Conservation (phyloP, 352 stramenopile genomes). For the Elongisporangium undulatum region DNA sequence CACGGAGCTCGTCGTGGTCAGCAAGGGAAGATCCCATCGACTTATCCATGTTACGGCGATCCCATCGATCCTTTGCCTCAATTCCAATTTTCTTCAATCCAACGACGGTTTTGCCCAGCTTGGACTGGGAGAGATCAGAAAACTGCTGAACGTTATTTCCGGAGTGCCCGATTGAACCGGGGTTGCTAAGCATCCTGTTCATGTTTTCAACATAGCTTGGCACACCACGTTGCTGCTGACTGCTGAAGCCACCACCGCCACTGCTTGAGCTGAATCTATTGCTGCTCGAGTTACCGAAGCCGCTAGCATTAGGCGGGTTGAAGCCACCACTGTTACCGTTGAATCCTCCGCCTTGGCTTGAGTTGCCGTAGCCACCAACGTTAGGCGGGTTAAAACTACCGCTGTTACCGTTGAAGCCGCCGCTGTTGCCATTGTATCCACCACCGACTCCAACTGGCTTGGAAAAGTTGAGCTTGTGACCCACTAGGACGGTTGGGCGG, state of each 20-base stretch:
- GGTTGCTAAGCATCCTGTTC: conserved; percentile 52
- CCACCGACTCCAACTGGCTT: conserved; percentile 56
- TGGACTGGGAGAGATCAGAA: conserved; percentile 35
- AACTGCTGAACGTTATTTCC: conserved; percentile 48
- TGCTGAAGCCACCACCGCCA: conserved; percentile 13
- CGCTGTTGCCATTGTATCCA: conserved; percentile 17
- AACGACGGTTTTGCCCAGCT: conserved; percentile 72
- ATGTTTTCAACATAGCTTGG: conserved; percentile 52
- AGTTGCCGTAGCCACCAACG: conserved; percentile 13
- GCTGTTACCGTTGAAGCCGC: conserved; percentile 10
- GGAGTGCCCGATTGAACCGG: conserved; percentile 36
- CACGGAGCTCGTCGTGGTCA: conserved; percentile 80
- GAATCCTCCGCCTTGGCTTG: conserved; percentile 6
- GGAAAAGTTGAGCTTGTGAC: conserved; percentile 70
- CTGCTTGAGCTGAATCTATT: conserved; percentile 6
- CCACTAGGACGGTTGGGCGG: conserved; percentile 78
- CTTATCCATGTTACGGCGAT: conserved; percentile 88
- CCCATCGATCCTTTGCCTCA: conserved; percentile 77
- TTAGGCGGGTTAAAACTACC: background rate
- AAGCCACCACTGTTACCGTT: conserved; percentile 7
- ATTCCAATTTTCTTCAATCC: conserved; percentile 80
- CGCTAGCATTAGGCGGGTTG: conserved; percentile 17
- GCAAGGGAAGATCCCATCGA: conserved; percentile 86
- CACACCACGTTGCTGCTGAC: conserved; percentile 13
- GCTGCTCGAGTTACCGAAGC: conserved; percentile 2